Base-by-base conservation (phyloP, 1,284 basidiomycete species). In the Rhodotorula glutinis region DNA sequence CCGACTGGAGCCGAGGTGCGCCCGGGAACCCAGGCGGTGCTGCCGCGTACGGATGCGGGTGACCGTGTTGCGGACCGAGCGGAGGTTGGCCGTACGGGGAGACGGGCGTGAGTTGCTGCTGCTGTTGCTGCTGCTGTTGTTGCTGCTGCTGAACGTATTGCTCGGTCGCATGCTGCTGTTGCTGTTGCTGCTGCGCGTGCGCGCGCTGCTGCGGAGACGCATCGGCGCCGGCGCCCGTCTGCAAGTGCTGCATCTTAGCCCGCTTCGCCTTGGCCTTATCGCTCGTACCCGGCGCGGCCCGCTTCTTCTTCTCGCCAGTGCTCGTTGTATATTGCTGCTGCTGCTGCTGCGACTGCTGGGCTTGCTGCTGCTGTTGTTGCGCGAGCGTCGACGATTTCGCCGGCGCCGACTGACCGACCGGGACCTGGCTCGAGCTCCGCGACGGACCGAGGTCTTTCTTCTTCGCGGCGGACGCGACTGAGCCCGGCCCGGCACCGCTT, bases 211-310 rank as follows among this genome's bases (percentile, higher is more conserved):
- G 41, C 23, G 67, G 60, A 25, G 70, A 63, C n/a, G 66, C 67
- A 17, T 69, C 67, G 63, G 59, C 53, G 52, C 52, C 29, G 11
- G 57, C 47, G n/a, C 33, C 57, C 38, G 51, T 49, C 56, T 58
- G 56, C 43, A 61, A 44, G 38, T 66, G 64, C 13, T 60, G 41
- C 53, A 68, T 68, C 53, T 71, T 71, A 14, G 66, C 63, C 30
- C 68, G 71, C 62, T 73, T 70, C 44, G 70, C 62, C 60, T 73
- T 75, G 5, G 62, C 53, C 59, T 72, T 70, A 43, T 75, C 74
- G n/a, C 69, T 73, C 61, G 67, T 68, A 8, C 63, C 71, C 1
- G 72, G 65, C 29, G 72, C 72, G 21, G 70, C 72, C 8, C 70
- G 67, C 63, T 73, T 72, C 72, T 73, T 72, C 67, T 73, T 73